Conservation (phyloP, 257 asterid species). For the Solanum habrochaites region DNA sequence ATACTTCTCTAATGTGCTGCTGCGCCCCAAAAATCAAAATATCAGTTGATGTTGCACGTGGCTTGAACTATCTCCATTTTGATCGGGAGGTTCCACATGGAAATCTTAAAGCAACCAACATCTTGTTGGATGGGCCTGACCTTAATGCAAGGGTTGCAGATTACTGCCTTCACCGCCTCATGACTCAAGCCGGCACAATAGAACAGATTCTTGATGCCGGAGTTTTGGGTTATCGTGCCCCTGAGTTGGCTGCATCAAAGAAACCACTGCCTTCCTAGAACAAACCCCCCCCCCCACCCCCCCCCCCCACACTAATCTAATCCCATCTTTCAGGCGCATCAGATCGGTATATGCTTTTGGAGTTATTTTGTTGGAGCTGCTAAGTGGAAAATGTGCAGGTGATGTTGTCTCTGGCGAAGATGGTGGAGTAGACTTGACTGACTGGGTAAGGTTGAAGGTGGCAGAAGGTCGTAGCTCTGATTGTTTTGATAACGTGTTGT, state of each 20-base stretch:
- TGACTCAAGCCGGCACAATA: conserved; percentile 86
- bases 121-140: conserved; percentile 80
- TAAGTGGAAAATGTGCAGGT: conserved; percentile 91
- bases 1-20: background rate
- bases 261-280: conserved; percentile 82
- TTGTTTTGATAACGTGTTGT: conserved; percentile 59
- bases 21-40: conserved; percentile 86
- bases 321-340: no score
- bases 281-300: no score
- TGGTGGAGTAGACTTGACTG: conserved; percentile 87
- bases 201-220: conserved; percentile 97
- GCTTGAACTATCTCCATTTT: conserved; percentile 98
- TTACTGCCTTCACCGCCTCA: conserved; percentile 92
- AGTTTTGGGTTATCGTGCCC: conserved; percentile 90
- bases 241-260: conserved; percentile 73
- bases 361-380: conserved; percentile 69
- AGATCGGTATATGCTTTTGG: conserved; percentile 92
- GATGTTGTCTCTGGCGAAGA: conserved; percentile 90
- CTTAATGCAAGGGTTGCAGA: conserved; percentile 81
- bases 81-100: conserved; percentile 97
- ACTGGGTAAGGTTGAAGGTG: conserved; percentile 90
- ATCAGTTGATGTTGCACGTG: conserved; percentile 93
- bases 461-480: conserved; percentile 74
- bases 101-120: conserved; percentile 76
- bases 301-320: no score